Base-by-base conservation (phyloP, 371 early-diverging fungal species). In the Dichotomocladium elegans region DNA sequence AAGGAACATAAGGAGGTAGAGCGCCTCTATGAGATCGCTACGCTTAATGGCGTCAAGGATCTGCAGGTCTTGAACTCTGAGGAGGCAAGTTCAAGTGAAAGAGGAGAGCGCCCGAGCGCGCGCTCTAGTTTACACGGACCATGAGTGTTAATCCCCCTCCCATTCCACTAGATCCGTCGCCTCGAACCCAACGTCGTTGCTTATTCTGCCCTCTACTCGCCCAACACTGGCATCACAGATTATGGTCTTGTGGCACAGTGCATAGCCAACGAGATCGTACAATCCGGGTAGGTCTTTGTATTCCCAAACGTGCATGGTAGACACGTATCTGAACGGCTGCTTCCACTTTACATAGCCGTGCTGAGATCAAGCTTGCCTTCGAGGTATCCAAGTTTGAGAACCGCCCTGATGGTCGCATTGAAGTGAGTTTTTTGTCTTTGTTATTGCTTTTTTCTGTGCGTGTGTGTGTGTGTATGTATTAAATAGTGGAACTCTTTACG, bases 221-320 rank as follows among this genome's bases (percentile, higher is more conserved):
- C 77, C 14, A 76, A 76, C 40, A 76, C 77, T n/a, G 77, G 77
- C 41, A 76, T 76, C 42, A 66, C 67, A 21, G 73, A 76, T 47
- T 76, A 47, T 52, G 68, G 71, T 10, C 47, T 76, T 30, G 77
- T 76, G 10, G 65, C 73, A 27, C 72, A 76, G 58, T 66, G 71
- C 53, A 66, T 76, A 51, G 77, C 77, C 2, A 68, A 66, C 28
- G 72, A 76, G 43, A 72, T 76, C 26, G 50, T 70, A 31, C 70
- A 72, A 53, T 64, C 73, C 42, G 77, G 75, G 74, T 74, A 61
- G 67, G 42, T 14, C 12, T 25, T 42, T 3, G 31, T 28, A 1
- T 21, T 30, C 21, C 19, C 29, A 24, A 28, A 26, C 15, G 26
- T 40, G n/a, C n/a, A n/a, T n/a, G n/a, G n/a, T n/a, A n/a, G n/a